Conservation (phyloP, 805 yeast genomes). For the Lipomyces mesembrius region DNA sequence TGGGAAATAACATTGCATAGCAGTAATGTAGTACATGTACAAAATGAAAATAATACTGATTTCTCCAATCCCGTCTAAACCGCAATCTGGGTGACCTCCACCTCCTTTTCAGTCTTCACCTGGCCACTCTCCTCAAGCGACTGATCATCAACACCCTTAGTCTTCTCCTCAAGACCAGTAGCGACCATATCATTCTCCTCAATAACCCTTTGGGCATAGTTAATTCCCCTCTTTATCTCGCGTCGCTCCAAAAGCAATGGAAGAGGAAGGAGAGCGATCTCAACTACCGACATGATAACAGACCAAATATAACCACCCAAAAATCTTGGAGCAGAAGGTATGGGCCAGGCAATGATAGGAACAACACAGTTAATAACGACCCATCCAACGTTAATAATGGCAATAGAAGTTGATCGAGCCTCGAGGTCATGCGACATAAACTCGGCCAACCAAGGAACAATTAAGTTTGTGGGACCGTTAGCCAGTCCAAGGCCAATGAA, state of each 20-base stretch:
- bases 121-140: neutral
- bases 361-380: constrained; percentile 30
- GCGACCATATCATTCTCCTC: constrained; percentile 2
- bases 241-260: constrained; percentile 23
- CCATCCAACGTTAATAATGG: constrained; percentile 36
- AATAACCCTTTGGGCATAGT: constrained; percentile 6
- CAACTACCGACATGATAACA: constrained; percentile 20
- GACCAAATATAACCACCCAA: constrained; percentile 30
- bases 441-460: constrained; percentile 34
- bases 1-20: neutral
- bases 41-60: neutral
- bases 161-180: constrained; percentile 15
- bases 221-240: constrained; percentile 23
- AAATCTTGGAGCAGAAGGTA: constrained; percentile 23
- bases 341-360: constrained; percentile 32
- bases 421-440: constrained; percentile 30
- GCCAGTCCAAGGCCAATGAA: constrained; percentile 42
- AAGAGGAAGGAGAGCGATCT: constrained; percentile 21
- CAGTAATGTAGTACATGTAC: neutral
- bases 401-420: constrained; percentile 31
- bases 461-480: constrained; percentile 32
- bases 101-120: neutral
- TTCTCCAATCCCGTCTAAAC: neutral
- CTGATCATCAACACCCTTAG: constrained; percentile 7
- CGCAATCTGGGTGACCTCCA: neutral